Conservation (phyloP, 164 flowering plant genomes). For the Aristolochia fimbriata region DNA sequence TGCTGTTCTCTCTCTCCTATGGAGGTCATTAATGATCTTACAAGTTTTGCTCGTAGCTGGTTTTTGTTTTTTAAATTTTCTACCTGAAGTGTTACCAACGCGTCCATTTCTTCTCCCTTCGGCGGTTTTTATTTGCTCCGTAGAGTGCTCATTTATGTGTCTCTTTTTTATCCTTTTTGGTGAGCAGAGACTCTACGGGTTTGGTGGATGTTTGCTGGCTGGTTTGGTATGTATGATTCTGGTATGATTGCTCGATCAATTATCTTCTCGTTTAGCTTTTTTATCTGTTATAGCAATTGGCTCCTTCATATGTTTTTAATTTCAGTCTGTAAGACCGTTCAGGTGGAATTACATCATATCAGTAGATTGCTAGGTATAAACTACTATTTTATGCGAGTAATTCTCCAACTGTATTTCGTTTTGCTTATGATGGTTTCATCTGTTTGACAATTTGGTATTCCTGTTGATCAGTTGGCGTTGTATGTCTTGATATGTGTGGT, state of each 20-base stretch:
- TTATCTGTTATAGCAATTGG: background rate
- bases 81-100: background rate
- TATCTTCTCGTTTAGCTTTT: background rate
- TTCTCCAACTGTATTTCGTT: no score
- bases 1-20: constrained; percentile 41
- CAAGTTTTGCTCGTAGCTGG: no score
- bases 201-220: constrained; percentile 48
- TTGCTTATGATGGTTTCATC: no score
- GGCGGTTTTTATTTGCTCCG: background rate
- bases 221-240: constrained; percentile 52
- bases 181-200: constrained; percentile 60
- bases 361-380: background rate
- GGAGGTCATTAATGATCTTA: constrained; percentile 25
- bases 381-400: background rate
- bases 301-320: background rate
- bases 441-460: no score
- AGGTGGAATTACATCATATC: background rate
- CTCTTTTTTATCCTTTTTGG: background rate
- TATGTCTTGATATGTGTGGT: no score
- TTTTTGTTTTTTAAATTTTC: no score
- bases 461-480: no score
- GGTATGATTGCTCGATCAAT: constrained; percentile 25
- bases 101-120: background rate
- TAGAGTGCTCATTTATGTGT: background rate
- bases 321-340: background rate